Evolutionary conservation across 495 filamentous ascomycete genomes (phyloP).

Genomic region (Hypoxylon fragiforme): DNA sequence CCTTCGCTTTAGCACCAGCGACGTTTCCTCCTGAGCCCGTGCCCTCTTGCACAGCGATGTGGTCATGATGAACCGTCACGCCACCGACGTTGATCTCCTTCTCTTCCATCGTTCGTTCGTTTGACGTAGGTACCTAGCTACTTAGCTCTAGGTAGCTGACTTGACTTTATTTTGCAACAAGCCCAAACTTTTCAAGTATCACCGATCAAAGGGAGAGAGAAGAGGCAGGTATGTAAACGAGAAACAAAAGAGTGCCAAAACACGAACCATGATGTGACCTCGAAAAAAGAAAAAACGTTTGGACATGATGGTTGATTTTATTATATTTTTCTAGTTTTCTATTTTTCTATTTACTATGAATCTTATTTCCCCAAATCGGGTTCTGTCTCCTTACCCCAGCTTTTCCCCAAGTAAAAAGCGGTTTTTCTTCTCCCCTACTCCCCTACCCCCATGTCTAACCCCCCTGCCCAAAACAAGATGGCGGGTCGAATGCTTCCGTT

Average conservation of each 20-base stretch:
- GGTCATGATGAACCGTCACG: slow-evolving; percentile 27
- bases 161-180: too few relatives aligned
- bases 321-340: too few relatives aligned
- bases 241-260: background rate
- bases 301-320: too few relatives aligned
- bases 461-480: slow-evolving; percentile 19
- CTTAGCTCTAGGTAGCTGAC: too few relatives aligned
- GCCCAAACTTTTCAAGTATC: background rate
- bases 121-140: too few relatives aligned
- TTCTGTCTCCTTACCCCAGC: slow-evolving; percentile 13
- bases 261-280: background rate
- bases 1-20: slow-evolving; percentile 49
- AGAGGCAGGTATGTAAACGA: too few relatives aligned
- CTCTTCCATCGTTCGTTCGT: slow-evolving; percentile 34
- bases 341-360: too few relatives aligned
- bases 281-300: slow-evolving; percentile 2
- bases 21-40: slow-evolving; percentile 43
- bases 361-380: slow-evolving; percentile 20
- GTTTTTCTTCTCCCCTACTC: too few relatives aligned
- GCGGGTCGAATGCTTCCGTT: slow-evolving; percentile 20
- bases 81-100: slow-evolving; percentile 16
- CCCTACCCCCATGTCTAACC: too few relatives aligned
- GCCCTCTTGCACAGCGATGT: slow-evolving; percentile 35
- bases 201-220: too few relatives aligned
- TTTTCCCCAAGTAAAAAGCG: slow-evolving; percentile 17